Base-by-base conservation (phyloP, 805 yeast genomes). In the Candida odintsovae region DNA sequence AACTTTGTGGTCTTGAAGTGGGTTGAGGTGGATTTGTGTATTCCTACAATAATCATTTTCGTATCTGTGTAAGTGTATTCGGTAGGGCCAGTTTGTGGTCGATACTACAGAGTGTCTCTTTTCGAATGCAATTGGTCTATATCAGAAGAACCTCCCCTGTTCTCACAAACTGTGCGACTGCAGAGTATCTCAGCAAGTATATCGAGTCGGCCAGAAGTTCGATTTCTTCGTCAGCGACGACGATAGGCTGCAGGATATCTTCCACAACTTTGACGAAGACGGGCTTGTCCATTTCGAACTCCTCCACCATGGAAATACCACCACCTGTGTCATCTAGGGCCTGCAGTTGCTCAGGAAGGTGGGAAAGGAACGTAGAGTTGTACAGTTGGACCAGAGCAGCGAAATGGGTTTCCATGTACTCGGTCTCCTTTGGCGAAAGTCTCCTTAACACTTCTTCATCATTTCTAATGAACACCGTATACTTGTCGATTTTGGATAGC, bases 261-360 rank as follows among this genome's bases (percentile, higher is more conserved):
- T 57, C 58, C n/a, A 66, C 44, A 1, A 79, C 83, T 41, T 77
- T 72, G 11, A 90, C 70, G 56, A 89, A 90, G 1, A 94, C 97
- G 7, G 94, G 86, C 48, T 73, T 76, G 51, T 85, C 75, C 59
- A 86, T 54, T 42, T 86, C 86, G 0, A 98, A 98, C 50, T 73
- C 75, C 15, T 80, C 85, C 2, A 92, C 71, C 98, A 94, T 90
- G 9, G 78, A 71, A 13, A 83, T 62, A 13, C 77, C 78, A 22
- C 83, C 87, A 12, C 80, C 73, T 2, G 76, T 76, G 53, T 89
- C 97, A 57, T 90, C 95, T 48, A 94, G 69, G 5, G 82, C 78
- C 41, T 84, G 89, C 42, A 89, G 66, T 36, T 75, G 72, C 18
- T 71, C 75, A 0, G 97, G 97, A 53, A 90, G 66, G 45, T 77